Conservation (phyloP, 805 yeast species). For the Yamadazyma phyllophila region DNA sequence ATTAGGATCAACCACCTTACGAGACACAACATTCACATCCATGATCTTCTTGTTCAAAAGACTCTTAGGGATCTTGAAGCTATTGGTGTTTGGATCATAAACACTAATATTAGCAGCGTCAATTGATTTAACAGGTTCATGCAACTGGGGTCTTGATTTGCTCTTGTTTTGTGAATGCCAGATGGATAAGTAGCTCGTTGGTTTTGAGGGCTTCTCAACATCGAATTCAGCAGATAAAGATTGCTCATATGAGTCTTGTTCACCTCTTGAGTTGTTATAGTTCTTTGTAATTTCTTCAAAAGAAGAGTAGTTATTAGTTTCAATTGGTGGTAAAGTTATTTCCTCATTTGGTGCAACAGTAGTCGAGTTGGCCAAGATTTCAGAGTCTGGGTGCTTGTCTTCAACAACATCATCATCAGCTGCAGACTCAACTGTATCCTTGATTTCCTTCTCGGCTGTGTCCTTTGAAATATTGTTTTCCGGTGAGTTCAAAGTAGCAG, state of each 20-base stretch:
- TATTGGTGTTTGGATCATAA: conserved; percentile 12
- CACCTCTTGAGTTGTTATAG: conserved; percentile 15
- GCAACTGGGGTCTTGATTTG: conserved; percentile 7
- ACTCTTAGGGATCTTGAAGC: conserved; percentile 26
- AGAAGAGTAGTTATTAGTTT: conserved; percentile 35
- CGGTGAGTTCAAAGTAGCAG: too few species aligned
- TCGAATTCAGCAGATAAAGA: conserved; percentile 43
- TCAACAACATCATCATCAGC: neutral
- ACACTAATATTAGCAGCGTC: conserved; percentile 14
- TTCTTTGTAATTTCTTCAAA: conserved; percentile 39
- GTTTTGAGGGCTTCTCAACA: conserved; percentile 21
- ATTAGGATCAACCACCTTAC: conserved; percentile 43
- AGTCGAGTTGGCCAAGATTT: conserved; percentile 44
- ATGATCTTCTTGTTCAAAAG: conserved; percentile 32
- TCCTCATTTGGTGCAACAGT: conserved; percentile 36
- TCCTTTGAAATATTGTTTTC: too few species aligned
- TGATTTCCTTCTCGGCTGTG: neutral
- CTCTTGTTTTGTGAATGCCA: conserved; percentile 41
- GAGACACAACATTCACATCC: conserved; percentile 42
- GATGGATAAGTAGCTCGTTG: conserved; percentile 33
- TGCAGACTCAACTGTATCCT: neutral
- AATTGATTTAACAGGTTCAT: conserved; percentile 1
- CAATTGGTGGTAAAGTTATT: conserved; percentile 39
- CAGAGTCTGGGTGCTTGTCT: conserved; percentile 14
- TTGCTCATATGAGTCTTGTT: conserved; percentile 32